phyloP scores from a whole-genome alignment of 768 basidiomycete genomes.

The Pisolithus sp. region DNA sequence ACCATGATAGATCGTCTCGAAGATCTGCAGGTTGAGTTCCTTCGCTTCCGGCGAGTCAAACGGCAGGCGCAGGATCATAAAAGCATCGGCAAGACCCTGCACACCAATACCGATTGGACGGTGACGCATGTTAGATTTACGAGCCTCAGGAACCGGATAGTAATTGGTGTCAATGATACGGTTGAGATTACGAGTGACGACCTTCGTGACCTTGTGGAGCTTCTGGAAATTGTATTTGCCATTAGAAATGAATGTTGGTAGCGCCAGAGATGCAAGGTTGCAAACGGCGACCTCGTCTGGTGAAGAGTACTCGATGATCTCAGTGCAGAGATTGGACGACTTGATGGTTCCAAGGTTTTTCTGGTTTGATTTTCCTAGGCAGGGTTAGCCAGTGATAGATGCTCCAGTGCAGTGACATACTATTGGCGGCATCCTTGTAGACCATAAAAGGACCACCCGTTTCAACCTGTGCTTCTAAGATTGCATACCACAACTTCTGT shows the following conservation, averaged over 20 bases:
- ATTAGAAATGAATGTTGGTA: conserved; percentile 83
- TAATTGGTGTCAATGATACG: conserved; percentile 92
- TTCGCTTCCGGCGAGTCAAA: conserved; percentile 88
- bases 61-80: conserved; percentile 95
- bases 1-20: conserved; percentile 98
- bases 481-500: conserved; percentile 98
- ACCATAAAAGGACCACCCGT: conserved; percentile 99
- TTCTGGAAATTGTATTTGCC: conserved; percentile 91
- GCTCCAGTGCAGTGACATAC: conserved; percentile 33
- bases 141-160: conserved; percentile 90
- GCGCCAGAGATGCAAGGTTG: conserved; percentile 94
- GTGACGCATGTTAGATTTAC: conserved; percentile 91
- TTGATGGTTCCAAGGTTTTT: conserved; percentile 98
- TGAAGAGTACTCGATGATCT: conserved; percentile 97
- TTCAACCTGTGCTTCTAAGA: conserved; percentile 95
- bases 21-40: conserved; percentile 89
- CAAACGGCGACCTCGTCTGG: conserved; percentile 98
- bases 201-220: conserved; percentile 90
- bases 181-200: conserved; percentile 90
- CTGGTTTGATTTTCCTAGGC: conserved; percentile 93
- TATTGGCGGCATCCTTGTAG: conserved; percentile 94
- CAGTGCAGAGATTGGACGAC: conserved; percentile 97
- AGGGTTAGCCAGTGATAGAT: conserved; percentile 1
- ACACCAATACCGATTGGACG: conserved; percentile 97
- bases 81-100: conserved; percentile 95